Evolutionary conservation across 129 eudicot genomes (phyloP).

Genomic region (Calendula officinalis): DNA sequence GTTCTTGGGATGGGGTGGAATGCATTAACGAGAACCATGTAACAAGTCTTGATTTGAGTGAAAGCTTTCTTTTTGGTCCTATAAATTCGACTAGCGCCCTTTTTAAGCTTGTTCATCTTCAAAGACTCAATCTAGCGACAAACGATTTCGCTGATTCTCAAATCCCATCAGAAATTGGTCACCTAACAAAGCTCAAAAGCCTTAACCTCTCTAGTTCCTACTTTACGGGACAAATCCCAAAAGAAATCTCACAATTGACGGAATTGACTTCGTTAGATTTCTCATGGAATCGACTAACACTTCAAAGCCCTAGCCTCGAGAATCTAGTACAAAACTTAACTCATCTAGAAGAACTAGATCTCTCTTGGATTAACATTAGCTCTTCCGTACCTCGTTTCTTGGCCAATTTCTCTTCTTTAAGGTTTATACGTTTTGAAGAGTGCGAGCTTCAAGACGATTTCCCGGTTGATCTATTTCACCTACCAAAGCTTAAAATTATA

Average conservation of each 20-base stretch:
- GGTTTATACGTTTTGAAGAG: not conserved
- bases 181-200: no score
- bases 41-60: no score
- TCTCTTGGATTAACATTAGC: conserved; percentile 1
- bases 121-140: no score
- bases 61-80: no score
- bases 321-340: conserved; percentile 2
- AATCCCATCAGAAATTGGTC: no score
- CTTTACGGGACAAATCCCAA: not conserved
- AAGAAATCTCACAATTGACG: not conserved
- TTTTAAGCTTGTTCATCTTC: no score
- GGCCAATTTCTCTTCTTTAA: conserved; percentile 13
- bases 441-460: conserved; percentile 2
- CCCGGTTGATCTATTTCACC: conserved; percentile 6
- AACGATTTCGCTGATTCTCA: no score
- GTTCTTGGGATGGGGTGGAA: no score
- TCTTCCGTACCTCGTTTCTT: not conserved
- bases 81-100: no score
- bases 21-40: no score
- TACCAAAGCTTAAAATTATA: conserved; percentile 15
- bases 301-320: not conserved
- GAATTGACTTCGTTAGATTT: not conserved
- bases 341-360: conserved; percentile 3
- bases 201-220: not conserved
- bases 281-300: not conserved